Base-by-base conservation (phyloP, 2,329 filamentous ascomycete genomes). In the Rhynchosporium secalis region DNA sequence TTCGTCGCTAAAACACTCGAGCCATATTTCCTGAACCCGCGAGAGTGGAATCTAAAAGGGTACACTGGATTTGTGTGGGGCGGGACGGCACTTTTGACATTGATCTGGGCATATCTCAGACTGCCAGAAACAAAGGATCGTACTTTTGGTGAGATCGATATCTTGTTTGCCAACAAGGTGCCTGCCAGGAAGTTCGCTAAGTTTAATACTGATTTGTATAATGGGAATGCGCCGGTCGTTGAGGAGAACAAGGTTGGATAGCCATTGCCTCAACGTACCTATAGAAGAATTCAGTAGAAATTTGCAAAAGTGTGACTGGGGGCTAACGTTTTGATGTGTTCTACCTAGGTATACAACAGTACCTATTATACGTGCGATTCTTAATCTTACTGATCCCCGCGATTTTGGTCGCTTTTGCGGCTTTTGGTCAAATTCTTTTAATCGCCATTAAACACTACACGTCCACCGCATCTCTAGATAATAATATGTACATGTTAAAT, bases 11-110 rank as follows among this genome's bases (percentile, higher is more conserved):
- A 28, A 15, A 46, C 55, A 15, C 26, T 57, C 1, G 40, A 57
- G 28, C 55, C 55, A 8, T 52, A 52, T 38, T 57, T 57, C 10
- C 41, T 47, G 20, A 57, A 57, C 15, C 55, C 55, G 10, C 28
- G 40, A 33, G 55, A 57, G 15, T 47, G 55, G 55, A 57, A 47
- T 36, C 9, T 57, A 26, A 57, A 57, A 9, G 55, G 55, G 1
- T 47, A 57, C 15, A 57, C 55, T 4, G 55, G 55, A 7, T 57
- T 57, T 26, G 41, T 57, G 12, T 57, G 41, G 55, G 55, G 55
- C 20, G 55, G 26, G 3, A 57, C 55, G 9, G 41, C 55, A 6
- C 46, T 57, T 9, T 26, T 57, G 29, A 57, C 41, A 6, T 46
- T 47, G 31, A 46, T 46, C 3, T 57, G 55, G 55, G 55, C 38